phyloP scores from a whole-genome alignment of 2,329 filamentous ascomycete species.

The Aspergillus piperis region DNA sequence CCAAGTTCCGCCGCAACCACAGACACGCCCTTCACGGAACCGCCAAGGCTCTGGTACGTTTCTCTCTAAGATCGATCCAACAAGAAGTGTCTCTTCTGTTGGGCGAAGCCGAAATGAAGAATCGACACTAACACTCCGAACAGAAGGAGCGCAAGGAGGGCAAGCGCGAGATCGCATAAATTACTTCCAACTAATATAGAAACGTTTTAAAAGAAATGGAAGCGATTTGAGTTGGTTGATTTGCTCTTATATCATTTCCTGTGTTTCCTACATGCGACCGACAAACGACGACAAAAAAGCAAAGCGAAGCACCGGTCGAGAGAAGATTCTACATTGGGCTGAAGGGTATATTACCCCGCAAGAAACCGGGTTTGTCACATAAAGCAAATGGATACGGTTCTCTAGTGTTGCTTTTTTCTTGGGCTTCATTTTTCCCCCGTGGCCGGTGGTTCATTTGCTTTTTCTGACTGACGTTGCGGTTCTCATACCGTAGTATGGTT shows the following conservation, averaged over 20 bases:
- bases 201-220: slow-evolving; percentile 31
- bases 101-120: neutral
- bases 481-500: slow-evolving; percentile 9
- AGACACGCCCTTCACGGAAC: slow-evolving; percentile 99
- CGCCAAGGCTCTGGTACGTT: slow-evolving; percentile 91
- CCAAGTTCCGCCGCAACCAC: slow-evolving; percentile 99
- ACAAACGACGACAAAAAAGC: neutral
- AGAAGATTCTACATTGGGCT: no score
- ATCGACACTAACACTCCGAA: slow-evolving; percentile 39
- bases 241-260: slow-evolving; percentile 11
- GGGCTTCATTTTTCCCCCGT: neutral
- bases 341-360: neutral
- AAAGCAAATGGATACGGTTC: slow-evolving; percentile 27
- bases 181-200: slow-evolving; percentile 31
- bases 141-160: slow-evolving; percentile 98
- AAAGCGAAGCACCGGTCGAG: no score
- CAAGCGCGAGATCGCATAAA: slow-evolving; percentile 84
- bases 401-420: slow-evolving; percentile 7
- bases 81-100: neutral
- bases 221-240: slow-evolving; percentile 35
- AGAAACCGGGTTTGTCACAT: slow-evolving; percentile 24
- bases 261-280: neutral
- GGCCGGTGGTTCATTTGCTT: neutral
- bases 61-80: neutral
- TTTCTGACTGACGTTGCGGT: neutral